Percentiles rank a stretch among this genome's conserved stretches.
phyloP scores from a whole-genome alignment of 2,329 filamentous ascomycete species.

The Chrysoporthe cubensis region DNA sequence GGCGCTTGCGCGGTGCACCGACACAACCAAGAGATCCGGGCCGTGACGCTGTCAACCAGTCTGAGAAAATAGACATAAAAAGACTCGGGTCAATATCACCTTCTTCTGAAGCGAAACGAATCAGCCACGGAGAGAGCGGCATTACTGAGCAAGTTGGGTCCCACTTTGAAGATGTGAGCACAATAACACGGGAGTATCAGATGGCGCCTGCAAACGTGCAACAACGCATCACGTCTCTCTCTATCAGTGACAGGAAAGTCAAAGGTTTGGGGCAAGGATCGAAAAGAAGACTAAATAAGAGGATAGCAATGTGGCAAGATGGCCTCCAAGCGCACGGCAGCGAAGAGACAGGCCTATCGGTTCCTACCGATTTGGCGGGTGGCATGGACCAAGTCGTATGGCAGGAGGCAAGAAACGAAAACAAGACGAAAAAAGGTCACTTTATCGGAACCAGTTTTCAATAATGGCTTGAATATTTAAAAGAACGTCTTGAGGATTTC shows the following conservation, averaged over 20 bases:
- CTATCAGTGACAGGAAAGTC: neutral
- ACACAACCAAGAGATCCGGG: neutral
- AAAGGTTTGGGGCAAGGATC: conserved; percentile 24
- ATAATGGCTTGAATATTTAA: neutral
- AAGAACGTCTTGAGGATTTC: neutral
- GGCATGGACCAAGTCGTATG: neutral
- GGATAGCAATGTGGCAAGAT: conserved; percentile 9
- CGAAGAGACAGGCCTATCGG: neutral
- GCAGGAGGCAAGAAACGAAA: neutral
- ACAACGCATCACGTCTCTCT: conserved; percentile 5
- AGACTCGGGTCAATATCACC: neutral
- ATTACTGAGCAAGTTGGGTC: neutral
- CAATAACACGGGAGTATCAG: neutral
- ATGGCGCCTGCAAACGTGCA: neutral
- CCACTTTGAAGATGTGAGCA: neutral
- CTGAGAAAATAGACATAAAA: neutral
- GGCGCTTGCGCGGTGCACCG: neutral
- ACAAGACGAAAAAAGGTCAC: neutral
- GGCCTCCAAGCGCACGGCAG: neutral
- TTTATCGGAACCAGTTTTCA: neutral
- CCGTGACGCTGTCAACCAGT: too few relatives aligned
- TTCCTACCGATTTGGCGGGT: neutral
- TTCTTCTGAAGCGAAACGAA: neutral
- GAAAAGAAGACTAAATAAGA: conserved; percentile 10
- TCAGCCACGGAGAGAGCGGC: neutral